These are phyloP conservation scores for Tricholoma matsutake DNA, from an alignment of 768 basidiomycete species.

Conservation along the genomic window DNA sequence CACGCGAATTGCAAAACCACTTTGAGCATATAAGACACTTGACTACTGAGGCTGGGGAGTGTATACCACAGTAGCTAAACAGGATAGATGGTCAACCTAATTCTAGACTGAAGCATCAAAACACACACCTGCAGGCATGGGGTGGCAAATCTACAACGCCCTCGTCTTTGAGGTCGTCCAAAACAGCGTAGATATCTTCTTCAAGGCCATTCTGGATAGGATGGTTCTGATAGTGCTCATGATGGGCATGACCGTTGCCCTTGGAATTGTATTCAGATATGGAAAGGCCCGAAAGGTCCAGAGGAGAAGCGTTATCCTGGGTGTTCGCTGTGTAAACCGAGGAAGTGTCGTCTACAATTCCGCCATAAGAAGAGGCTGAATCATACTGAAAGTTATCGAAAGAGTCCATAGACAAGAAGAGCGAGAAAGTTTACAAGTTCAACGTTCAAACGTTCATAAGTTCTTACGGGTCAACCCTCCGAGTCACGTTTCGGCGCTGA, in stretches of 20 bases:
- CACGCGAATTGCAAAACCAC: conserved; percentile 99
- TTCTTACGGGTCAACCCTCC: too few species aligned
- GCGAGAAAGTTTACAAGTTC: not conserved
- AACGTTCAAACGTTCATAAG: too few species aligned
- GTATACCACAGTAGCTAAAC: conserved; percentile 93
- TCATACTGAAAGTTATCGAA: conserved; percentile 88
- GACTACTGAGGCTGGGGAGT: conserved; percentile 95
- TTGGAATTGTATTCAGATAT: conserved; percentile 58
- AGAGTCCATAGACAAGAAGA: conserved; percentile 57
- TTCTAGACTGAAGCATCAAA: not conserved
- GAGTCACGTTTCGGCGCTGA: conserved; percentile 2
- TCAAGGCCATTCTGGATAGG: conserved; percentile 42
- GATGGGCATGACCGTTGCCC: conserved; percentile 38
- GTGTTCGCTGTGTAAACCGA: conserved; percentile 79
- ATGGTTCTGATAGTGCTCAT: conserved; percentile 16
- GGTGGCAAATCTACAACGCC: conserved; percentile 75
- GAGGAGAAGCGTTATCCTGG: conserved; percentile 49
- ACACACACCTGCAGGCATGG: conserved; percentile 89
- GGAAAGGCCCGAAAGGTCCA: conserved; percentile 68
- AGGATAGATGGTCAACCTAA: conserved; percentile 9
- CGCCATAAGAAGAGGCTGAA: conserved; percentile 79
- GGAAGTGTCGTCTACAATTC: conserved; percentile 73
- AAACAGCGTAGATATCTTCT: conserved; percentile 86
- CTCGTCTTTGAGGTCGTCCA: conserved; percentile 88
- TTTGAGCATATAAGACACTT: conserved; percentile 90